Evolutionary conservation across 768 basidiomycete species (phyloP).

Genomic region (Suillus discolor): DNA sequence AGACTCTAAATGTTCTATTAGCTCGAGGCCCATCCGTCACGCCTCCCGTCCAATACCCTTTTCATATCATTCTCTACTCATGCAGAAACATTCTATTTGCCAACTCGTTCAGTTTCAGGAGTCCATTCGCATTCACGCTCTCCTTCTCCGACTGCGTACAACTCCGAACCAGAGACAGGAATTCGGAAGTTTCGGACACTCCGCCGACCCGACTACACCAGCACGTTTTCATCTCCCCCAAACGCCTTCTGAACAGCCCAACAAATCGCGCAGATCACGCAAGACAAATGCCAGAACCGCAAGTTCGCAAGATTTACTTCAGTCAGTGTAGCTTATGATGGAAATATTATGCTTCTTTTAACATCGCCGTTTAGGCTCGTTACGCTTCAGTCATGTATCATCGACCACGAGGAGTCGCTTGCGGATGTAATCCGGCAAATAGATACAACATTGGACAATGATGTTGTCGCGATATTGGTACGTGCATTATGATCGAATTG

Average conservation of each 20-base stretch:
- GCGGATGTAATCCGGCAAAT: conserved; percentile 49
- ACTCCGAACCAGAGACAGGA: conserved; percentile 71
- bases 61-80: conserved; percentile 66
- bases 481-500: conserved; percentile 24
- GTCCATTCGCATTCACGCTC: conserved; percentile 39
- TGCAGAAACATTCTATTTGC: conserved; percentile 61
- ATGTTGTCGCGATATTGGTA: conserved; percentile 45
- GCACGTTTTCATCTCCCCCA: neutral
- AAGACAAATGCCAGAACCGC: conserved; percentile 47
- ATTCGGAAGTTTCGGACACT: conserved; percentile 44
- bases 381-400: conserved; percentile 52
- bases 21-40: conserved; percentile 42
- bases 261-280: conserved; percentile 25
- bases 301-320: conserved; percentile 68
- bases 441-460: conserved; percentile 47
- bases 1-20: conserved; percentile 17
- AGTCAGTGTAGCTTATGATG: conserved; percentile 46
- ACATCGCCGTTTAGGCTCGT: conserved; percentile 44
- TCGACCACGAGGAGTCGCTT: conserved; percentile 53
- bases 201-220: conserved; percentile 13
- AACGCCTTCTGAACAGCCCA: conserved; percentile 9
- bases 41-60: conserved; percentile 74
- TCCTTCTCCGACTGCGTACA: conserved; percentile 67
- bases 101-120: conserved; percentile 34
- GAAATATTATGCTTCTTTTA: conserved; percentile 3